Base-by-base conservation (phyloP, 495 filamentous ascomycete species). In the Clohesyomyces aquaticus region DNA sequence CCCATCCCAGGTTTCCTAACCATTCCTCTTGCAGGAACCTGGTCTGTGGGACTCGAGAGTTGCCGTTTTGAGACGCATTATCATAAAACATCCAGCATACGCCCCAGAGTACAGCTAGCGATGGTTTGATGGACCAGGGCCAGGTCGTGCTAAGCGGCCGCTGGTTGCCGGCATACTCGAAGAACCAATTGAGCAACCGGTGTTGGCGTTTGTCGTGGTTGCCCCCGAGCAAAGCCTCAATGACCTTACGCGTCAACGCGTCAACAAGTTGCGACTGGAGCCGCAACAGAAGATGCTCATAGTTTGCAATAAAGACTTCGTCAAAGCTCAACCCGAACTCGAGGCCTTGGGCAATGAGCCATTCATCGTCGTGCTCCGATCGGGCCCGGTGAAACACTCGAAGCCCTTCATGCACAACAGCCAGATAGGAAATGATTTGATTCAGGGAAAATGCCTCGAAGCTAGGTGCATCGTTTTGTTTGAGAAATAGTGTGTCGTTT, bases 21-120 rank as follows among this genome's bases (percentile, higher is more conserved):
- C 50, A 19, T 10, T 41, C 26, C 11, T 58, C 45, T n/a, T 66
- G 56, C 48, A 69, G 32, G 46, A 70, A 48, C 12, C 43, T 12
- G 16, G 26, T 18, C 22, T 69, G 67, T 25, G 52, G 41, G 18
- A 69, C 55, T 3, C 61, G 61, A 11, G 26, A 23, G 45, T 56
- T 63, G 42, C 38, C 28, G 19, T 48, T 27, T 14, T 47, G 35
- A 18, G 63, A 22, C 12, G 22, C 35, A 4, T 29, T 46, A 51
- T 55, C 26, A 70, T 77, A 78, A 68, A 81, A 82, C 80, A 81
- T 82, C 81, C 81, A 83, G 61, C 81, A 83, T 4, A 83, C 80
- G 9, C 81, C 81, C 81, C 81, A 83, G 54, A 83, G 67, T 23
- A 83, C 79, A 38, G 80, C 74, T 23, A 83, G 71, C 23, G 78